Evolutionary conservation across 805 yeast genomes (phyloP).

Genomic region (Candida endomychidarum): DNA sequence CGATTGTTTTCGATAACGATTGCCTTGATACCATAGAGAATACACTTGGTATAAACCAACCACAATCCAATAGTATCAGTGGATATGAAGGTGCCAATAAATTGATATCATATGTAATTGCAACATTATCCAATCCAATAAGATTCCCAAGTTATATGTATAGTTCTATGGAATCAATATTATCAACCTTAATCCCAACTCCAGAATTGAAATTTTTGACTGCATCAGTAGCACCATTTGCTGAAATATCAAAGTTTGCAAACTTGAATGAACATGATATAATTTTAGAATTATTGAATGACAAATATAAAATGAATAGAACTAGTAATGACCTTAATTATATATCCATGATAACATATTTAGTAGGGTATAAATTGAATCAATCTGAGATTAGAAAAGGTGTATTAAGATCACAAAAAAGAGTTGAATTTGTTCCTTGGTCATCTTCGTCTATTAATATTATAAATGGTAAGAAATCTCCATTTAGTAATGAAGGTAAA

Average conservation of each 20-base stretch:
- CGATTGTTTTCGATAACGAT: slow-evolving; percentile 88
- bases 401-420: slow-evolving; percentile 56
- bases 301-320: slow-evolving; percentile 70
- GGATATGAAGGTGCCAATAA: slow-evolving; percentile 81
- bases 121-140: slow-evolving; percentile 81
- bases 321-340: slow-evolving; percentile 46
- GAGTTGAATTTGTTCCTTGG: slow-evolving; percentile 84
- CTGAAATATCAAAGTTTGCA: slow-evolving; percentile 53
- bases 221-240: slow-evolving; percentile 42
- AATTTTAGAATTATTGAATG: slow-evolving; percentile 76
- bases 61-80: slow-evolving; percentile 18
- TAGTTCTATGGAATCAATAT: slow-evolving; percentile 76
- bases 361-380: slow-evolving; percentile 61
- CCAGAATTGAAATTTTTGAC: slow-evolving; percentile 62
- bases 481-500: slow-evolving; percentile 47
- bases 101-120: slow-evolving; percentile 79
- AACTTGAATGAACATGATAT: slow-evolving; percentile 83
- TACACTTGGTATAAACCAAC: slow-evolving; percentile 24
- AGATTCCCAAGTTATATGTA: slow-evolving; percentile 92
- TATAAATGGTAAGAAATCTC: slow-evolving; percentile 73
- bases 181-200: slow-evolving; percentile 81
- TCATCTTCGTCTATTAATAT: slow-evolving; percentile 76
- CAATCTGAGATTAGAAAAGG: slow-evolving; percentile 74
- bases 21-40: slow-evolving; percentile 76
- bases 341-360: slow-evolving; percentile 66